A percentile compares a stretch with the other conserved stretches of the same genome.
Evolutionary conservation across 2,329 filamentous ascomycete species (phyloP).

Genomic region (Cladosporium sp.): DNA sequence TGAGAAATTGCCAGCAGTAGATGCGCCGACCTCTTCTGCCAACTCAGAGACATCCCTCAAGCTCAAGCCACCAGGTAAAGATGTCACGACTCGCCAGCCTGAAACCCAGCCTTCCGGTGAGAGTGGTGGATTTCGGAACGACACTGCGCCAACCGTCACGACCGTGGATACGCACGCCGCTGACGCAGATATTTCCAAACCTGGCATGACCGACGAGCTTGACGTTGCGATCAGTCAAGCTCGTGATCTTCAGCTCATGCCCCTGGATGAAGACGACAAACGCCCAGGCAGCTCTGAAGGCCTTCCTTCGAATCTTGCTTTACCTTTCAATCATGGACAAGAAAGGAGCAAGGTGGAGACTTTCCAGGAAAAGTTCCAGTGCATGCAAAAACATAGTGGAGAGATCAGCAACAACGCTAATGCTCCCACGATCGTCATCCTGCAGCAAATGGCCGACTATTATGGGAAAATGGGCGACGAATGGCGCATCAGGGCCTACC

Average conservation of each 20-base stretch:
- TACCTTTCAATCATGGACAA: background rate
- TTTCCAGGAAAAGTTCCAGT: conserved; percentile 53
- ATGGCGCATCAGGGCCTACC: conserved; percentile 76
- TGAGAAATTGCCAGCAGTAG: background rate
- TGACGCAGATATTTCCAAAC: background rate
- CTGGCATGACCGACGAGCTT: conserved; percentile 54
- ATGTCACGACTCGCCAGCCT: conserved; percentile 40
- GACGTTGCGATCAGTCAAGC: conserved; percentile 66
- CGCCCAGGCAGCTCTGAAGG: conserved; percentile 33
- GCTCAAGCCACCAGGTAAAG: conserved; percentile 52
- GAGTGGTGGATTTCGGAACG: background rate
- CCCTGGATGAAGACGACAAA: conserved; percentile 43
- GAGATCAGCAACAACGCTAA: conserved; percentile 65
- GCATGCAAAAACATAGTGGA: conserved; percentile 60
- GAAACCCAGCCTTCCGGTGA: conserved; percentile 37
- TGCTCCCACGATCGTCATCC: conserved; percentile 69
- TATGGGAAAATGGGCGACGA: conserved; percentile 74
- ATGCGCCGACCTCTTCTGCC: conserved; percentile 22
- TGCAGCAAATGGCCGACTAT: conserved; percentile 77
- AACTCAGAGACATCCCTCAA: conserved; percentile 46
- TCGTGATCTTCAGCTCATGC: conserved; percentile 61
- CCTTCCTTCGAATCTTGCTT: background rate
- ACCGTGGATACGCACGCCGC: too few relatives aligned
- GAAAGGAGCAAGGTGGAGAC: conserved; percentile 24
- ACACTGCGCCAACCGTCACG: background rate